A percentile compares a stretch with the other conserved stretches of the same genome.
Conservation (phyloP, 1,139 yeast genomes). For the Scheffersomyces cryptocercus region DNA sequence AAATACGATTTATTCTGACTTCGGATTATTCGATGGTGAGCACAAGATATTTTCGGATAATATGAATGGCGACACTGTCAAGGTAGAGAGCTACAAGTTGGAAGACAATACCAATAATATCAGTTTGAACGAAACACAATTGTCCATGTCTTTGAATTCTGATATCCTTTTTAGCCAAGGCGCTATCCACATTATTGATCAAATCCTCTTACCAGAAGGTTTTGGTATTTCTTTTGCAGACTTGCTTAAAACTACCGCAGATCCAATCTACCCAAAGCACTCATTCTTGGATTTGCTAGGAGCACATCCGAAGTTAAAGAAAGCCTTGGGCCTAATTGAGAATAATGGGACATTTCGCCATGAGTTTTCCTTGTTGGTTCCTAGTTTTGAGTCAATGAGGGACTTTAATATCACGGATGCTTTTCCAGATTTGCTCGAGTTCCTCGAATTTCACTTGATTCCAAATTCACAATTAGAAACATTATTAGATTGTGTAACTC, state of each 20-base stretch:
- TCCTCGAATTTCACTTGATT: slow-evolving; percentile 69
- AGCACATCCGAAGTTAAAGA: slow-evolving; percentile 26
- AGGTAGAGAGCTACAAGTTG: slow-evolving; percentile 22
- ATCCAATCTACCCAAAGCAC: slow-evolving; percentile 43
- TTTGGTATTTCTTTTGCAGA: slow-evolving; percentile 58
- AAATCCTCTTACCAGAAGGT: slow-evolving; percentile 57
- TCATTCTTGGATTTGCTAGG: slow-evolving; percentile 52
- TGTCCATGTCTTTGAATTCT: slow-evolving; percentile 43
- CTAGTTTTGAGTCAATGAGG: slow-evolving; percentile 59
- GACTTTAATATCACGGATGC: slow-evolving; percentile 53
- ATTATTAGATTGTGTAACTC: slow-evolving; percentile 34
- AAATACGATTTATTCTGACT: slow-evolving; percentile 69
- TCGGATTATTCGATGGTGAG: slow-evolving; percentile 28
- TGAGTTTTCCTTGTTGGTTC: slow-evolving; percentile 53
- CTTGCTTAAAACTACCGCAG: slow-evolving; percentile 48
- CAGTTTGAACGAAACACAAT: slow-evolving; percentile 25
- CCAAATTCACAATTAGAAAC: slow-evolving; percentile 49
- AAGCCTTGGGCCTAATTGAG: slow-evolving; percentile 18
- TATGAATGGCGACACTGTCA: slow-evolving; percentile 38
- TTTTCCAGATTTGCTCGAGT: slow-evolving; percentile 46
- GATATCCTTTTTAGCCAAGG: slow-evolving; percentile 85
- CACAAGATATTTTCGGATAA: slow-evolving; percentile 24
- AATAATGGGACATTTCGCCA: background rate
- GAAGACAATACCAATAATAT: slow-evolving; percentile 25
- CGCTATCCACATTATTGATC: slow-evolving; percentile 71